Evolutionary conservation across 2,329 filamentous ascomycete genomes (phyloP).

Genomic region (Graphiopsis chlorocephala): DNA sequence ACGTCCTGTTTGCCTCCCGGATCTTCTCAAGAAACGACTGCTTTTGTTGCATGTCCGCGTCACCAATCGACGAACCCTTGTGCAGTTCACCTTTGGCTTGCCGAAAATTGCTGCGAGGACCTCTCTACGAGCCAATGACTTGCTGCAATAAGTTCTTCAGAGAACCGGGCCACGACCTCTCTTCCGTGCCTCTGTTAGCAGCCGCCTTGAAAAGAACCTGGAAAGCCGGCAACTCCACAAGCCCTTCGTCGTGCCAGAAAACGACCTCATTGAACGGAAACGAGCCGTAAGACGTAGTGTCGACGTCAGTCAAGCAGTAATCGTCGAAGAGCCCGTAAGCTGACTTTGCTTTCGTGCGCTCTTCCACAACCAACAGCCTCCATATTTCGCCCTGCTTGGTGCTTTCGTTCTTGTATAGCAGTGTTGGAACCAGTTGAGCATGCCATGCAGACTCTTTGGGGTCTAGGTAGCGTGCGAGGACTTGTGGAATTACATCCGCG

Average conservation of each 20-base stretch:
- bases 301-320: constrained; percentile 29
- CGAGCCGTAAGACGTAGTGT: constrained; percentile 26
- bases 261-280: constrained; percentile 30
- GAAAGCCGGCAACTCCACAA: constrained; percentile 30
- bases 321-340: background rate
- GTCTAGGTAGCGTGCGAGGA: background rate
- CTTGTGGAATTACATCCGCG: background rate
- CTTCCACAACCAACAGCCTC: constrained; percentile 23
- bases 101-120: background rate
- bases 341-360: constrained; percentile 13
- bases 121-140: background rate
- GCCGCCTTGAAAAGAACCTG: constrained; percentile 22
- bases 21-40: background rate
- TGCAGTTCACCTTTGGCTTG: background rate
- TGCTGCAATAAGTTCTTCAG: background rate
- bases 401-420: constrained; percentile 28
- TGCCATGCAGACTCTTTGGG: constrained; percentile 17
- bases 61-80: background rate
- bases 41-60: background rate
- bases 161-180: background rate
- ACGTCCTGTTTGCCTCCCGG: background rate
- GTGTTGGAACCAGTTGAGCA: constrained; percentile 28
- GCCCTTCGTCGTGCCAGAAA: constrained; percentile 27
- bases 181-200: background rate
- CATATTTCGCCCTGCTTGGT: constrained; percentile 29